Conservation (phyloP, 371 early-diverging fungal genomes). For the Gilbertella persicaria region DNA sequence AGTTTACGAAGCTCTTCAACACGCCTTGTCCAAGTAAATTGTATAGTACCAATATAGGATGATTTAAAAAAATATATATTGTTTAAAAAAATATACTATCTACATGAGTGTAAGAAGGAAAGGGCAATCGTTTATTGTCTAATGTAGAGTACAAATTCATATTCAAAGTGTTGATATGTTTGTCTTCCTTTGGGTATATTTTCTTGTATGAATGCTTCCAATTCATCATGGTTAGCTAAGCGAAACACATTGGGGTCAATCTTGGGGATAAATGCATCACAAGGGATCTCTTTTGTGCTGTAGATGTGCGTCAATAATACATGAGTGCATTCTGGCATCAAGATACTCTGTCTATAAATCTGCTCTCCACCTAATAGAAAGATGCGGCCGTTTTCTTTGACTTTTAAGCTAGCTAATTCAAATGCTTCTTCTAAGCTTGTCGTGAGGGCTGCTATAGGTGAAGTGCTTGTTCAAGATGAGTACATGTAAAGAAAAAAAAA, state of each 20-base stretch:
- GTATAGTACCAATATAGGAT: conserved; percentile 5
- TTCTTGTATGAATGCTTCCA: conserved; percentile 45
- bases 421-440: conserved; percentile 23
- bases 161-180: conserved; percentile 43
- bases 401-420: conserved; percentile 2
- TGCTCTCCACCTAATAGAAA: conserved; percentile 70
- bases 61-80: too few relatives aligned
- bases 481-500: neutral
- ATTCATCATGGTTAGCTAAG: conserved; percentile 34
- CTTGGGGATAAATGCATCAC: conserved; percentile 73
- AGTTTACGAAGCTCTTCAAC: conserved; percentile 85
- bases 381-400: conserved; percentile 26
- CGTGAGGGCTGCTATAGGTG: conserved; percentile 8
- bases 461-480: neutral
- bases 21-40: conserved; percentile 57
- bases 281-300: conserved; percentile 40
- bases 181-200: conserved; percentile 51
- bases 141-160: conserved; percentile 45
- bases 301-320: conserved; percentile 64
- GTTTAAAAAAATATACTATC: too few relatives aligned
- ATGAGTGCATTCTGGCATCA: conserved; percentile 52
- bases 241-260: conserved; percentile 39
- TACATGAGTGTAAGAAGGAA: too few relatives aligned
- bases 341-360: conserved; percentile 59
- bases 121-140: conserved; percentile 1